A percentile compares a stretch with the other conserved stretches of the same genome.
Evolutionary conservation across 257 asterid species (phyloP).

Genomic region (Solanum lignicaule): DNA sequence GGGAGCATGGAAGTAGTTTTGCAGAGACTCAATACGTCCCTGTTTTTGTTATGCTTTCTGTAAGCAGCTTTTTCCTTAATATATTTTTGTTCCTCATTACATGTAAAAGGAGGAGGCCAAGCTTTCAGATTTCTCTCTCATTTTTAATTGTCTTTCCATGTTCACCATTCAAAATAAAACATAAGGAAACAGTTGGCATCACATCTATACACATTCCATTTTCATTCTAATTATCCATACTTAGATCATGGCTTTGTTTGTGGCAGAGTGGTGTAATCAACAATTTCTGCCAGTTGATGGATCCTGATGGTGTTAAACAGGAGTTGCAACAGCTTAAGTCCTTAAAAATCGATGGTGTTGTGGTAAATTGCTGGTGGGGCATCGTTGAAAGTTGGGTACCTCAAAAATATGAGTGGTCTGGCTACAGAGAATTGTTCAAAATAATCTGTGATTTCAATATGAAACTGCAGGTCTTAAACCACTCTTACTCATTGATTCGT

Average conservation of each 20-base stretch:
- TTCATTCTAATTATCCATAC: not conserved
- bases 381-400: conserved; percentile 61
- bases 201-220: not conserved
- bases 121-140: not conserved
- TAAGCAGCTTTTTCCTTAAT: conserved; percentile 24
- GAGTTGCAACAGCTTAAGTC: conserved; percentile 49
- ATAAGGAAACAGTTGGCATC: not conserved
- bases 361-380: conserved; percentile 75
- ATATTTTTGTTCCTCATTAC: not conserved
- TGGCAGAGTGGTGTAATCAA: conserved; percentile 53
- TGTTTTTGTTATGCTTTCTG: conserved; percentile 53
- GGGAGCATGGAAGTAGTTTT: conserved; percentile 39
- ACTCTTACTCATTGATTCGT: not conserved
- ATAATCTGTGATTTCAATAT: conserved; percentile 48
- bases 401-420: conserved; percentile 62
- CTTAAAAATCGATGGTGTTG: conserved; percentile 47
- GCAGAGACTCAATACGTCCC: conserved; percentile 45
- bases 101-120: not conserved
- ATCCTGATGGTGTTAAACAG: conserved; percentile 56
- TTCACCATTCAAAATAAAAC: not conserved
- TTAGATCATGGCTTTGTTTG: conserved; percentile 5
- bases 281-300: conserved; percentile 63
- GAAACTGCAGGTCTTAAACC: conserved; percentile 51
- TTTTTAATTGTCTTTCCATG: not conserved
- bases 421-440: conserved; percentile 50